Base-by-base conservation (phyloP, 169 alveolate species). In the Cryptosporidium baileyi region DNA sequence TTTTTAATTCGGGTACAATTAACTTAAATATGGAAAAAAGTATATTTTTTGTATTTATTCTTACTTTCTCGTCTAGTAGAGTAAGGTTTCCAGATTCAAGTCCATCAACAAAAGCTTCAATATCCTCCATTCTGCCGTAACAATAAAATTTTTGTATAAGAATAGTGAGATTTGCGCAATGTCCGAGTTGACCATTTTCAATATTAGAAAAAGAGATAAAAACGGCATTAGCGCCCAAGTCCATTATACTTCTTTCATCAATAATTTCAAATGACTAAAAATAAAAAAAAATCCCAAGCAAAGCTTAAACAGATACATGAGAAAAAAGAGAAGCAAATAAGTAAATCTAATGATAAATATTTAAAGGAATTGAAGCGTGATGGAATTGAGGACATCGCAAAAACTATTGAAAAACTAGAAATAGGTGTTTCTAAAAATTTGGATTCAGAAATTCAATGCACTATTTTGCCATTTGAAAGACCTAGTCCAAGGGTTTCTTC, bases 401-500 rank as follows among this genome's bases (percentile, higher is more conserved):
- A 74, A 22, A 57, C 57, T 26, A 41, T 74, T 19, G 85, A 51
- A 28, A 38, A 36, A 30, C n/a, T 74, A 11, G 74, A 51, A 13
- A 5, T 74, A 26, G 38, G 38, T 51, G 17, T 60, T 1, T 17
- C 3, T 19, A 3, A 19, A 51, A 19, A 32, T 41, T 67, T 34
- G 11, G 74, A 38, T 57, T 28, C 22, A 22, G 60, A 30, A 30
- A 40, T 54, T 74, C 85, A 51, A 40, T 74, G 85, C 38, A 74
- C 54, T 74, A 40, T 74, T 36, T 36, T 74, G 17, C 59, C 17
- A 38, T 51, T 67, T 13, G 85, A 57, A 57, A 74, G 85, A 43
- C 85, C 85, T 9, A 57, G 36, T 54, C 85, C 85, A 54, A 74
- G 85, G 43, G 49, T 74, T 17, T 51, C 85, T 32, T 74, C 85